Conservation (phyloP, 164 flowering plant species). For the Chloranthus sessilifolius region DNA sequence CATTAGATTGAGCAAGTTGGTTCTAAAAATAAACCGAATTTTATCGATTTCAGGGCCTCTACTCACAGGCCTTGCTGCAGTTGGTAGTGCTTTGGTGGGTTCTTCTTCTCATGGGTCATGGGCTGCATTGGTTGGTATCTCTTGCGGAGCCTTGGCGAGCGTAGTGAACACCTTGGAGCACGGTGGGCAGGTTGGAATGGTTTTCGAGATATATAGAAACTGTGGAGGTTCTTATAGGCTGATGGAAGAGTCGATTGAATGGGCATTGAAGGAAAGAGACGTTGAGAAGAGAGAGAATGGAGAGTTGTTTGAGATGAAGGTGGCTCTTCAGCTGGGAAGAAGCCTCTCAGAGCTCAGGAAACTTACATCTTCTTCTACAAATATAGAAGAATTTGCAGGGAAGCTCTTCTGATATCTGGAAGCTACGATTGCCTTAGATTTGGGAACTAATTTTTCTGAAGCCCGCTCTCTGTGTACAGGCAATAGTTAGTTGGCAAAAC, state of each 20-base stretch:
- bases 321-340: constrained; percentile 47
- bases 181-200: constrained; percentile 69
- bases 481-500: too few species aligned
- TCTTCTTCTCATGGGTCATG: constrained; percentile 11
- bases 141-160: constrained; percentile 44
- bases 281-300: constrained; percentile 42
- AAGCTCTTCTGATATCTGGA: constrained; percentile 43
- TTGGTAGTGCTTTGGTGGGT: constrained; percentile 22
- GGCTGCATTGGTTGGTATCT: constrained; percentile 24
- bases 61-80: constrained; percentile 33
- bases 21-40: constrained; percentile 24
- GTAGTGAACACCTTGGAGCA: constrained; percentile 51
- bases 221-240: constrained; percentile 32
- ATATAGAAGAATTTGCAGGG: constrained; percentile 36
- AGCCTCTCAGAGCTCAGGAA: constrained; percentile 37
- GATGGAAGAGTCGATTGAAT: constrained; percentile 32
- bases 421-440: too few species aligned
- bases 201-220: constrained; percentile 48
- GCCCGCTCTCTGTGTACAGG: too few species aligned
- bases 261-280: constrained; percentile 22
- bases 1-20: constrained; percentile 24
- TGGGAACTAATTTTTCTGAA: too few species aligned
- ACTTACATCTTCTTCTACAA: constrained; percentile 13
- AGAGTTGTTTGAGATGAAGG: constrained; percentile 46
- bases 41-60: constrained; percentile 28